These are phyloP conservation scores for Thuidium tamariscinum DNA, from an alignment of 225 moss, liverwort and hornwort genomes.

Conservation along the genomic window DNA sequence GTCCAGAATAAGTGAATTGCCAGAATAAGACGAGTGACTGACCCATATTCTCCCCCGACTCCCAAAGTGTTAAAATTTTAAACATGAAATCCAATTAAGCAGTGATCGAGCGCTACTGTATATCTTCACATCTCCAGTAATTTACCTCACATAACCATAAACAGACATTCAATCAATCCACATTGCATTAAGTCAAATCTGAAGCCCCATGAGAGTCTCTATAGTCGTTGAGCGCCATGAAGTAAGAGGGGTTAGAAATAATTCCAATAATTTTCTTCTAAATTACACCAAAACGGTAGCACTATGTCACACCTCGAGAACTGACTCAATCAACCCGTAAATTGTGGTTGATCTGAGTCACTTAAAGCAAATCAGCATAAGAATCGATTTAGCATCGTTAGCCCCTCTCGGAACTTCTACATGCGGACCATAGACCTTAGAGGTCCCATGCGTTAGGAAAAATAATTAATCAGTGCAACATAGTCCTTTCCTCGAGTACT, in stretches of 20 bases:
- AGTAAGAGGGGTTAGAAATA: not conserved
- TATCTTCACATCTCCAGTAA: not conserved
- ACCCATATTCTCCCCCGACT: not conserved
- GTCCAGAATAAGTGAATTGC: not conserved
- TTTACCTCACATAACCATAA: not conserved
- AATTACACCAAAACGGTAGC: not conserved
- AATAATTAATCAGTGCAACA: not conserved
- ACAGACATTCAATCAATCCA: not conserved
- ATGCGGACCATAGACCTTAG: not conserved
- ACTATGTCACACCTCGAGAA: not conserved
- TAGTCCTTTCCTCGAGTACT: not conserved
- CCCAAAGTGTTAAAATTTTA: not conserved
- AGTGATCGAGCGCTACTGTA: not conserved
- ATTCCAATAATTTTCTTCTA: not conserved
- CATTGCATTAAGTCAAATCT: not conserved
- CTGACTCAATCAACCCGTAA: not conserved
- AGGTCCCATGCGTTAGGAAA: not conserved
- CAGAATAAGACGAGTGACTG: not conserved
- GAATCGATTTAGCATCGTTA: not conserved
- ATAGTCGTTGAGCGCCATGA: not conserved
- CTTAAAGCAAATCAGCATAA: not conserved
- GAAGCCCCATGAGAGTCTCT: not conserved
- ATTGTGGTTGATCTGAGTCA: not conserved
- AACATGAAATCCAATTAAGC: not conserved
- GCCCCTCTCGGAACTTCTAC: not conserved